These are phyloP conservation scores for Exophiala sp. DNA, from an alignment of 2,329 filamentous ascomycete species.

Conservation along the genomic window DNA sequence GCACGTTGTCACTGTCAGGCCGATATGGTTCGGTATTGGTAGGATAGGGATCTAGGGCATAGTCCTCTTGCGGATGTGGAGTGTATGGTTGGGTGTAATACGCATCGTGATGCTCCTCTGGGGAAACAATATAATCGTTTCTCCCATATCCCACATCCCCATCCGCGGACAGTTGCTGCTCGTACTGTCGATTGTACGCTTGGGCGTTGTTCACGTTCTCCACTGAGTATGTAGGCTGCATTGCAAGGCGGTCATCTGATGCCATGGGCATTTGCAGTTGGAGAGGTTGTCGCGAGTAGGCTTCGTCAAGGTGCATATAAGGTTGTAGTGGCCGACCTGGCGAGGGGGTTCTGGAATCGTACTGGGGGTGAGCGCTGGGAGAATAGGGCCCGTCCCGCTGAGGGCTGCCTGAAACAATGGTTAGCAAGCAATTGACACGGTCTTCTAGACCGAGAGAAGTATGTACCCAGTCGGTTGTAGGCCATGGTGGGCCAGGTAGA, in stretches of 20 bases:
- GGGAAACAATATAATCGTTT: conserved; percentile 68
- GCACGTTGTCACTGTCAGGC: conserved; percentile 64
- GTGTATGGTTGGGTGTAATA: conserved; percentile 83
- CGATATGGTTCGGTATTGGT: conserved; percentile 54
- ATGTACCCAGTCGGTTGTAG: conserved; percentile 69
- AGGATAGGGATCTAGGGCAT: conserved; percentile 52
- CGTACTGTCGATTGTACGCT: conserved; percentile 55
- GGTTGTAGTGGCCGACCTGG: conserved; percentile 67
- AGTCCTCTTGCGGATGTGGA: conserved; percentile 56
- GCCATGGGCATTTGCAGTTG: conserved; percentile 65
- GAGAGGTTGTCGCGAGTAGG: conserved; percentile 28
- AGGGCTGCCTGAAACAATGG: conserved; percentile 26
- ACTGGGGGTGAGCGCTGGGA: conserved; percentile 49
- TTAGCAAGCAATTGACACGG: conserved; percentile 15
- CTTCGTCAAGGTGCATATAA: conserved; percentile 75
- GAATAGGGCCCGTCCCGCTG: conserved; percentile 40
- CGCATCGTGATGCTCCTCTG: conserved; percentile 77
- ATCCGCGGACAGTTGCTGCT: conserved; percentile 38
- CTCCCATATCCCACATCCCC: conserved; percentile 41
- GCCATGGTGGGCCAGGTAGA: conserved; percentile 47
- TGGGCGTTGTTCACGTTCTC: conserved; percentile 60
- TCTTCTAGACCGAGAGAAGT: not conserved
- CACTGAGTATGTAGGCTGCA: conserved; percentile 78
- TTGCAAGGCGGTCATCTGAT: conserved; percentile 65
- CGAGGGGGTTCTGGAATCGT: conserved; percentile 61